Evolutionary conservation across 1,139 yeast species (phyloP), one percentile per base, ranked within the genome.

Genomic region (Suhomyces atakaporum): DNA sequence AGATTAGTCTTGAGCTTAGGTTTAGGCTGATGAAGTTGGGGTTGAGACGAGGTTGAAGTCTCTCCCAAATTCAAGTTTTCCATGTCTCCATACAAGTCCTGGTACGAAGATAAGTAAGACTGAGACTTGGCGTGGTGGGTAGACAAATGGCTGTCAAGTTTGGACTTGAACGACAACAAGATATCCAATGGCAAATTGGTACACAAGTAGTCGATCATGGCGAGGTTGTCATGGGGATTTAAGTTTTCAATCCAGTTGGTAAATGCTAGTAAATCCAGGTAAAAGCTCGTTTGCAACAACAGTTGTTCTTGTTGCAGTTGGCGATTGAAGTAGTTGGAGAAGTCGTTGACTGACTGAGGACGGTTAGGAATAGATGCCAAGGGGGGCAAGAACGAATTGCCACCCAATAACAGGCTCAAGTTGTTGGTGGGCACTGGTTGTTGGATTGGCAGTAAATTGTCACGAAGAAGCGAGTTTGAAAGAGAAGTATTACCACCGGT

Each of bases 211-310:
- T 82, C 87, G 53, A 81, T 68, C 56, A 80, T 75, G 20, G 79
- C 65, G 40, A 75, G 65, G 47, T 72, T 80, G 49, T 83, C 86
- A 37, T 73, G 75, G 8, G 76, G 69, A 38, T 64, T 72, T 54
- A 83, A 66, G 47, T 67, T 69, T 45, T 73, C 75, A 49, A 82
- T 66, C 89, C 89, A 83, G 47, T 66, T 66, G 46, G 77, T 72
- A 47, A 79, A 73, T 38, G 73, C 70, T 38, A 74, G 65, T 51
- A 83, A 58, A 43, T 71, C 75, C 56, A 53, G 64, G 47, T 62
- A 66, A 43, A 68, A 69, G 36, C 47, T 59, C 53, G 40, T 50
- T 25, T 34, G 47, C 26, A 33, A 29, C 9, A 40, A 50, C 12
- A 38, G 50, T 20, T 38, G 52, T 18, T 44, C 51, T 19, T 42